These are phyloP conservation scores for Nicotiana obtusifolia DNA, from an alignment of 257 asterid genomes.

Conservation along the genomic window DNA sequence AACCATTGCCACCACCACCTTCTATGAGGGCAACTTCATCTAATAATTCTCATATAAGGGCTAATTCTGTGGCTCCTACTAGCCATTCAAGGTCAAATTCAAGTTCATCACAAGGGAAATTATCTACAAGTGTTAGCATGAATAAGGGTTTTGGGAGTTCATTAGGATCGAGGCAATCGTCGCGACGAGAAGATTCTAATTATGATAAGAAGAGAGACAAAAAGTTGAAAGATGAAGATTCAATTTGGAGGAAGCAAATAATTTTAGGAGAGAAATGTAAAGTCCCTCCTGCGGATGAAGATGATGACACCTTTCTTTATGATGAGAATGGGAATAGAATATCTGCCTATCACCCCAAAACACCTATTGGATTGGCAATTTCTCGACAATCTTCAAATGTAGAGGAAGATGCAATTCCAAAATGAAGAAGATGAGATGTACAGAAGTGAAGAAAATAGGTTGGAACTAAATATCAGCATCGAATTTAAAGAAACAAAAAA, in stretches of 20 bases:
- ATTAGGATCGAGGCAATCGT: slow-evolving; percentile 17
- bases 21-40: slow-evolving; percentile 23
- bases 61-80: not conserved
- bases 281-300: slow-evolving; percentile 43
- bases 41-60: not conserved
- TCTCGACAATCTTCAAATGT: slow-evolving; percentile 18
- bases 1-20: slow-evolving; percentile 34
- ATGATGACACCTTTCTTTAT: slow-evolving; percentile 37
- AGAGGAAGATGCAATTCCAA: slow-evolving; percentile 16
- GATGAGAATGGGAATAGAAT: slow-evolving; percentile 68
- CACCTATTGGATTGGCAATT: not conserved
- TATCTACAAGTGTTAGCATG: slow-evolving; percentile 48
- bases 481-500: not conserved
- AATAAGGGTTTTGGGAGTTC: slow-evolving; percentile 22
- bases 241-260: slow-evolving; percentile 84
- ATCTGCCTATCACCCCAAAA: slow-evolving; percentile 47
- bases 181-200: slow-evolving; percentile 10
- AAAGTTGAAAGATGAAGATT: slow-evolving; percentile 61
- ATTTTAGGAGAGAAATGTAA: slow-evolving; percentile 79
- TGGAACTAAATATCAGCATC: not conserved
- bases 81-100: slow-evolving; percentile 31
- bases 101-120: slow-evolving; percentile 18
- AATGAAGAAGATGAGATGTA: not conserved
- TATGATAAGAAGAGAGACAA: slow-evolving; percentile 21
- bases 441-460: not conserved